Base-by-base conservation (phyloP, 2,329 filamentous ascomycete species). In the Colletotrichum chrysophilum region DNA sequence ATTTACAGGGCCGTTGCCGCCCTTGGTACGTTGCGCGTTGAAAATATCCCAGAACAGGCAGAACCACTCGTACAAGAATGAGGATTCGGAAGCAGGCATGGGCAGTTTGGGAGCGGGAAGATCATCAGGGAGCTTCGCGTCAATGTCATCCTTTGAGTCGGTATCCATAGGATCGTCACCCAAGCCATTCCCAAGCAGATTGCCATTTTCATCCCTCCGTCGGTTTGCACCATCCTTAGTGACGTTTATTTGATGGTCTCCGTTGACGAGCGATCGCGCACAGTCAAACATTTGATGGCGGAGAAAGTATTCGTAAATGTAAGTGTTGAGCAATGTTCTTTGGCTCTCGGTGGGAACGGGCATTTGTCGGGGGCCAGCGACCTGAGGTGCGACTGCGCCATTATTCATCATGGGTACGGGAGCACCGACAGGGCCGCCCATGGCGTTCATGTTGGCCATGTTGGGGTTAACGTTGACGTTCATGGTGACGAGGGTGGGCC, bases 21-120 rank as follows among this genome's bases (percentile, higher is more conserved):
- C 91, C 83, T 92, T 93, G 80, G 90, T 91, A 81, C 95, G 94
- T 82, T 96, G 94, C 71, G 95, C 95, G 82, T 93, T 93, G 85
- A 94, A 97, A 80, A 98, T 95, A 81, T 99, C 97, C 96, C 96
- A 98, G 85, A 99, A 99, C 68, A 98, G 91, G 82, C 93, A 95
- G 88, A 97, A 99, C 97, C 97, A 99, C 81, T 98, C 97, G 79
- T 95, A 94, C n/a, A 99, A 89, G 81, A 99, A 98, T 30, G 95
- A 95, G 77, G 91, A 94, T 80, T 94, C 94, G 70, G 90, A 90
- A 76, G 89, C 88, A 65, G 91, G 90, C 82, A 88, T 90, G 14
- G 93, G 92, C 7, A 95, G 88, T 77, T 92, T 92, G 14, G 95
- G 93, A 8, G 91, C 89, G 6, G 96, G 96, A 52, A 98, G 89